Evolutionary conservation across 257 asterid species (phyloP), one percentile per base, ranked within the genome.

Genomic region (Nemophila menziesii): DNA sequence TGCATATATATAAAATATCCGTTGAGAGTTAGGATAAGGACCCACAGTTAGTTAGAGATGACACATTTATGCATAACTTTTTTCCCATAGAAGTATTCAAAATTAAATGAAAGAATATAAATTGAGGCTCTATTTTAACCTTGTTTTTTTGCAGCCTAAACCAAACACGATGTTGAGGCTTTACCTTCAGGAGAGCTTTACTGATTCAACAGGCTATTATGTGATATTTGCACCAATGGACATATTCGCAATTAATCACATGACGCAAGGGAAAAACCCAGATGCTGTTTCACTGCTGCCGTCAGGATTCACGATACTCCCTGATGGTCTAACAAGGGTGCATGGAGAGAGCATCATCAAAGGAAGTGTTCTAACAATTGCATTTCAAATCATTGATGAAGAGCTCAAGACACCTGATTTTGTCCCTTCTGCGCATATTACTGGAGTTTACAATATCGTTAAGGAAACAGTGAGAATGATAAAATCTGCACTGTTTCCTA

Each of bases 181-280:
- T 10, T 65, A 70, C 64, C 57, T 73, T 13, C 74, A 73, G 50
- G 87, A 77, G 16, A 70, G 65, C 55, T 70, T 64, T 54, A 58
- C 41, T 1, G 79, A 73, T 60, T 56, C 75, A 15, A 53, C 63
- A 13, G 62, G 63, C 4, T 43, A 39, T 39, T 73, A 70, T 54
- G 22, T 69, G 6, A 58, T 52, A 8, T 65, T 64, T 16, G 63
- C 74, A 20, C 86, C 86, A 6, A 16, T 77, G 4, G 72, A 77
- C 46, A 8, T 43, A 24, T 48, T 57, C 3, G 54, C 70, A 6
- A 53, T 64, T 65, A 49, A 67, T 10, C 51, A 54, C 15, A 55
- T 73, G 26, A 16, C 53, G 61, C 64, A 62, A 46, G 78, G 81
- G 12, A 57, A 64, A 23, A 37, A 60, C 45, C 22, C 57, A 6